A percentile compares a stretch with the other conserved stretches of the same genome.
phyloP scores from a whole-genome alignment of 176 grass and related monocot species.

The Hyparrhenia diplandra region DNA sequence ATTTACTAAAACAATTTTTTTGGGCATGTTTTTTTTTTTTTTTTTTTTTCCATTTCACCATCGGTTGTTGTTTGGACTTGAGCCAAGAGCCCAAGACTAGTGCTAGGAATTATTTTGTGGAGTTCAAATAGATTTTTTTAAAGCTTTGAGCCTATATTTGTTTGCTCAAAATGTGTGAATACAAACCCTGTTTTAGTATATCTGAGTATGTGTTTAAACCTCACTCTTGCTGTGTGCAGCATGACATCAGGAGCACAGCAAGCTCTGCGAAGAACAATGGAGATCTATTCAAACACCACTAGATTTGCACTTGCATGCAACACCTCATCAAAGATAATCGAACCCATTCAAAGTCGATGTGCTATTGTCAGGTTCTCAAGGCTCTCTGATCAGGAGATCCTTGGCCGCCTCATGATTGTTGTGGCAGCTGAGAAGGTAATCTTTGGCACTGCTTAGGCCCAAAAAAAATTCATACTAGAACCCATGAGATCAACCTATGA shows the following conservation, averaged over 20 bases:
- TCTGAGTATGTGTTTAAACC: background rate
- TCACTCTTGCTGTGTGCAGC: conserved; percentile 41
- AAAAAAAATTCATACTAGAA: background rate
- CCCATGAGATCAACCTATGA: background rate
- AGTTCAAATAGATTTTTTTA: background rate
- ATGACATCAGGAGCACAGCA: conserved; percentile 97
- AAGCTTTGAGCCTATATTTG: background rate
- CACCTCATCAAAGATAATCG: conserved; percentile 96
- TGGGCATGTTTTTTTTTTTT: background rate
- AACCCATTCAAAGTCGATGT: conserved; percentile 97
- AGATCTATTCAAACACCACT: conserved; percentile 96
- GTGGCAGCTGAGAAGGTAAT: conserved; percentile 90
- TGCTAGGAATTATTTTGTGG: background rate
- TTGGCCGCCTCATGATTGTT: conserved; percentile 79
- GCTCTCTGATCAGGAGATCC: conserved; percentile 90
- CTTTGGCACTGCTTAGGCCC: background rate
- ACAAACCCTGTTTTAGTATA: background rate
- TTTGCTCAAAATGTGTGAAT: background rate
- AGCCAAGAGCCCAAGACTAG: background rate
- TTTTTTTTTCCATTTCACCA: background rate
- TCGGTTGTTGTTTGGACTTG: background rate
- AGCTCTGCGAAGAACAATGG: conserved; percentile 93
- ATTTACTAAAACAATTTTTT: background rate
- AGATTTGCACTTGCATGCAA: conserved; percentile 93
- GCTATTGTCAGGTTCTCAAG: conserved; percentile 93